Percentiles rank a stretch among this genome's conserved stretches.
Conservation (phyloP, 1,284 basidiomycete species). For the Mycosarcoma mackinlayi region DNA sequence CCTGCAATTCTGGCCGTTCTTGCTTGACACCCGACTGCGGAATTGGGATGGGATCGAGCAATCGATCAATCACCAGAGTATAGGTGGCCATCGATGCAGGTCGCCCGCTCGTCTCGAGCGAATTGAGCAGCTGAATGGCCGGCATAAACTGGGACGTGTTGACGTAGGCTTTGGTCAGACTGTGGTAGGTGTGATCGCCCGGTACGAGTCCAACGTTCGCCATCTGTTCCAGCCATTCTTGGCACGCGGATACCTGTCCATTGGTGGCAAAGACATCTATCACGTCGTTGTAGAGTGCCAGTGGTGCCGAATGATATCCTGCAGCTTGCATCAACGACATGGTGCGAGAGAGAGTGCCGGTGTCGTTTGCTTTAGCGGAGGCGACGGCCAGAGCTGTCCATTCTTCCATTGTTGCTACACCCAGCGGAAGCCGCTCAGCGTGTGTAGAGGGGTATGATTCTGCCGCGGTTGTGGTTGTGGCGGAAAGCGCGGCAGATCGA, state of each 20-base stretch:
- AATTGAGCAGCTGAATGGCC: conserved; percentile 52
- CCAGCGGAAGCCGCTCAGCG: conserved; percentile 22
- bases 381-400: conserved; percentile 57
- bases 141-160: conserved; percentile 19
- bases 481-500: neutral
- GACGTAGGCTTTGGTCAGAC: conserved; percentile 56
- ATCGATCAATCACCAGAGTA: conserved; percentile 55
- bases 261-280: conserved; percentile 72
- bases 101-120: conserved; percentile 39
- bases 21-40: conserved; percentile 15
- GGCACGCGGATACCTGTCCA: conserved; percentile 70
- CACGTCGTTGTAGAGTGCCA: conserved; percentile 67
- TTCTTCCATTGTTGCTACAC: conserved; percentile 42
- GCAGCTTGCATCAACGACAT: conserved; percentile 38
- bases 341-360: conserved; percentile 18
- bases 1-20: conserved; percentile 37
- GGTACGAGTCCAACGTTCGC: conserved; percentile 31
- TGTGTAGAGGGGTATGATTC: too few species aligned
- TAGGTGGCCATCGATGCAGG: conserved; percentile 62
- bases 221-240: conserved; percentile 36
- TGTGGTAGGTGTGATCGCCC: conserved; percentile 53
- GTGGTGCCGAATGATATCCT: conserved; percentile 23
- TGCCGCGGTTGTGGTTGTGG: too few species aligned
- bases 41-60: conserved; percentile 21
- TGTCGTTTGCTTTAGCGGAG: conserved; percentile 41